These are phyloP conservation scores for Penicillium fuscoglaucum DNA, from an alignment of 2,329 filamentous ascomycete genomes.

Conservation along the genomic window DNA sequence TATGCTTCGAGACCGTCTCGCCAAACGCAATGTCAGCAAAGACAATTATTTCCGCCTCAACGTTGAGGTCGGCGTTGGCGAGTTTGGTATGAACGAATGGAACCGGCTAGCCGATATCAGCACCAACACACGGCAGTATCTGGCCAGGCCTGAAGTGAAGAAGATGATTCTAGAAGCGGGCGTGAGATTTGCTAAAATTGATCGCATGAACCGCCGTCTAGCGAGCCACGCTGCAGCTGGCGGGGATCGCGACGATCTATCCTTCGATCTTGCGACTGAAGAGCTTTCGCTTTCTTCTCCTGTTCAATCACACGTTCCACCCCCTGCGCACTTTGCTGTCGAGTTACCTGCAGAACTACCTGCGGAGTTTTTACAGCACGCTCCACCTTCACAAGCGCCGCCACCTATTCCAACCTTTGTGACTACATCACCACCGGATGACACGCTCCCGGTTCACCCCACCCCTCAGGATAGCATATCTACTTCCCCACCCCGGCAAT, in stretches of 20 bases:
- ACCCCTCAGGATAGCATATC: conserved; percentile 30
- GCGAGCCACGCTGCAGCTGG: conserved; percentile 50
- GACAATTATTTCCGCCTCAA: conserved; percentile 97
- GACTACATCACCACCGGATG: conserved; percentile 30
- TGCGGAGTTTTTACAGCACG: conserved; percentile 46
- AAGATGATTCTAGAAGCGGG: conserved; percentile 74
- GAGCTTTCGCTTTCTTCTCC: conserved; percentile 25
- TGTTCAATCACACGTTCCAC: conserved; percentile 34
- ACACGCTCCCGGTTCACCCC: conserved; percentile 32
- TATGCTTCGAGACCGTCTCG: conserved; percentile 77
- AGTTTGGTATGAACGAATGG: conserved; percentile 99
- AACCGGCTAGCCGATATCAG: conserved; percentile 90
- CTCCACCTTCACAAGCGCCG: conserved; percentile 19
- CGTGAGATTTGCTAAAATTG: conserved; percentile 78
- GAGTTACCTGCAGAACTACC: conserved; percentile 64
- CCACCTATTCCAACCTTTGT: conserved; percentile 19
- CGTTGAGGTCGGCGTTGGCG: conserved; percentile 91
- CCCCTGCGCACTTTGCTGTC: conserved; percentile 52
- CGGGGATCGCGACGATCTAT: conserved; percentile 29
- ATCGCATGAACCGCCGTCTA: conserved; percentile 70
- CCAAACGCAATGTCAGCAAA: conserved; percentile 73
- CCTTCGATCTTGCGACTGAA: conserved; percentile 33
- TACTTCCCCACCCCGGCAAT: conserved; percentile 28
- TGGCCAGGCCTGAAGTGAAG: conserved; percentile 71
- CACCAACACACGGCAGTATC: conserved; percentile 83